Evolutionary conservation across 2,329 filamentous ascomycete species (phyloP).

Genomic region (Fusarium mexicanum): DNA sequence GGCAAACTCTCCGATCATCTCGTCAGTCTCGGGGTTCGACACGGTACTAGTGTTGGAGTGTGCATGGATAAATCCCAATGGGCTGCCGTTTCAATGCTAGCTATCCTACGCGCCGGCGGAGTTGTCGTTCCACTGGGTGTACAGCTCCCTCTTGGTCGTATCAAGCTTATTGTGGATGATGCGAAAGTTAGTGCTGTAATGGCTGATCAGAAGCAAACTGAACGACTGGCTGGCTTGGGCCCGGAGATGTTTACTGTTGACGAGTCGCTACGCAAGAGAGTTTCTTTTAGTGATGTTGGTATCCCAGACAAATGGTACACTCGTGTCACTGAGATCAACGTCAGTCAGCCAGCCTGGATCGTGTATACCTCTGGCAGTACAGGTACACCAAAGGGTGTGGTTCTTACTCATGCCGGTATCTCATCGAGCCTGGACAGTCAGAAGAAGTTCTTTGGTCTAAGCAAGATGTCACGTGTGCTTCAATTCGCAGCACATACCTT

Average conservation of each 20-base stretch:
- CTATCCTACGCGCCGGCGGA: not conserved
- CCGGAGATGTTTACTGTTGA: not conserved
- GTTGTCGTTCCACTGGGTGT: not conserved
- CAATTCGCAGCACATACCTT: not conserved
- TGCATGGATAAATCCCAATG: constrained; percentile 5
- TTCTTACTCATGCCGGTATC: not conserved
- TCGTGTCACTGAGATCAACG: not conserved
- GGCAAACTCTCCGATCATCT: not conserved
- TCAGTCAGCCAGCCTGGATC: not conserved
- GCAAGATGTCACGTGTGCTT: not conserved
- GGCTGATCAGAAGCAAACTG: not conserved
- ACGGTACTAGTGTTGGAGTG: not conserved
- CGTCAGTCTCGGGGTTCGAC: not conserved
- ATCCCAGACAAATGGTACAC: not conserved
- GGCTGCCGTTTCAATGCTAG: not conserved
- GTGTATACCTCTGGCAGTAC: not conserved
- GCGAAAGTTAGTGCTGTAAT: not conserved
- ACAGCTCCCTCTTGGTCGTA: not conserved
- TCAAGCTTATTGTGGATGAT: not conserved
- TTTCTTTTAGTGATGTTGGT: not conserved
- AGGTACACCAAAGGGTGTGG: not conserved
- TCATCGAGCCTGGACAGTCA: not conserved
- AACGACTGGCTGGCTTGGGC: not conserved
- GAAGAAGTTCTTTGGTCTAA: not conserved
- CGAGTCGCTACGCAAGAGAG: not conserved